Conservation (phyloP, 2,329 filamentous ascomycete species). For the Tolypocladium ophioglossoides region DNA sequence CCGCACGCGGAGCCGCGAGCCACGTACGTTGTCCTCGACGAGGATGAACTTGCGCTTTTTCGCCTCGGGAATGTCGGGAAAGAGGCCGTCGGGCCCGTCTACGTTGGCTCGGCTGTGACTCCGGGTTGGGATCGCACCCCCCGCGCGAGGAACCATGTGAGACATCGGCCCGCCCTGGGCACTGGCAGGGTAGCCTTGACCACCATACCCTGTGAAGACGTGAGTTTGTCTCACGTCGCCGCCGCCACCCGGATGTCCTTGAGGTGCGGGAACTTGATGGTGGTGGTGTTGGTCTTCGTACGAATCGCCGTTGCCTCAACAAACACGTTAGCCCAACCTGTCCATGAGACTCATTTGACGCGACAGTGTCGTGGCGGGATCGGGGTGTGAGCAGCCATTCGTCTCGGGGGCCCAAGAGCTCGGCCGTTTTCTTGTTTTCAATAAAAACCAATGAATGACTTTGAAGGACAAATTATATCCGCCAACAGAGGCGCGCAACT, state of each 20-base stretch:
- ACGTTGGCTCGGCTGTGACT: conserved; percentile 33
- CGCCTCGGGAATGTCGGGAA: conserved; percentile 77
- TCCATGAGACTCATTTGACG: conserved; percentile 1
- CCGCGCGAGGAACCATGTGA: conserved; percentile 35
- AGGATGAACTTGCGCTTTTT: conserved; percentile 96
- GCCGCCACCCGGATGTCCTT: conserved; percentile 34
- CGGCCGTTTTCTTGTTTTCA: background rate
- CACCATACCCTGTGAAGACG: conserved; percentile 59
- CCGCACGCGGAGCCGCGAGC: conserved; percentile 72
- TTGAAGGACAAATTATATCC: conserved; percentile 7
- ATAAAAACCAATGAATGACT: background rate
- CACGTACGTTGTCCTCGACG: conserved; percentile 78
- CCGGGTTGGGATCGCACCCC: conserved; percentile 24
- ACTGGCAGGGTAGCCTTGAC: conserved; percentile 45
- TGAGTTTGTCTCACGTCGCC: conserved; percentile 65
- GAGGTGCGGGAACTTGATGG: conserved; percentile 46
- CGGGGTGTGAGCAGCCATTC: background rate
- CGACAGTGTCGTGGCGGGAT: background rate
- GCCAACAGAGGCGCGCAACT: conserved; percentile 15
- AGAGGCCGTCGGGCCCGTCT: conserved; percentile 59
- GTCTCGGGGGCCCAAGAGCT: background rate
- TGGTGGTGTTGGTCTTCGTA: conserved; percentile 60
- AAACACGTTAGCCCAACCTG: conserved; percentile 18
- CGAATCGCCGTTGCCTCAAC: conserved; percentile 47
- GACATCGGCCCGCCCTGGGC: conserved; percentile 51